Evolutionary conservation across 495 filamentous ascomycete species (phyloP), one percentile per base, ranked within the genome.

Genomic region (Neurospora sp.): DNA sequence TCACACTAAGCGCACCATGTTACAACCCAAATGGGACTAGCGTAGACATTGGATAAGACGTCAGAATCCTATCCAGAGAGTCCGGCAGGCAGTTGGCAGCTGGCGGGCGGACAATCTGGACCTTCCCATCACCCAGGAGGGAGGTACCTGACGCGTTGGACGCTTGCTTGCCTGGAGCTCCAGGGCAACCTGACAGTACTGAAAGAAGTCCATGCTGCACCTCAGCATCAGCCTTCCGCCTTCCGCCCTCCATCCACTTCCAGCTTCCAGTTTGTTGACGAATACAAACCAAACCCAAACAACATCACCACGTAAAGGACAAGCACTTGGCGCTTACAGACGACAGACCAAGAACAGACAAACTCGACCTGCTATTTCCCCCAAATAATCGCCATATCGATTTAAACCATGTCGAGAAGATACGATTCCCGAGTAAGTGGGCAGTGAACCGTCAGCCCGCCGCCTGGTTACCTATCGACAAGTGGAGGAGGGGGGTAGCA

Each of bases 401-500:
- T 34, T 34, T 66, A 7, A 66, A 79, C 42, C 80, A 99, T 99
- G 96, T 97, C 96, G 79, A 91, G 96, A 86, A 90, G 95, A 87
- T 99, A 99, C 85, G 96, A 98, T 91, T 97, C 95, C 79, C 89
- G 94, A 84, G 94, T 97, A 86, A 80, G 90, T 86, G 81, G 69
- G 54, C 40, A 59, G 42, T 71, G 70, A 45, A 38, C 38, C 71
- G 43, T 28, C n/a, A 66, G 28, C 54, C 54, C 28, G 28, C 54
- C 54, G 28, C 54, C 54, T 66, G 28, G 54, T 66, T 66, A 34
- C 15, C 54, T 66, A 59, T 59, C 48, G 48, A 24, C 48, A 59
- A 54, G 62, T 73, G 69, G 69, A 59, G 54, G 39, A 45, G 31
- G 71, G 70, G 69, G 21, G 28, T 42, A 66, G 69, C 36, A 34